These are phyloP conservation scores for Entonaema liquescens DNA, from an alignment of 495 filamentous ascomycete genomes.

Conservation along the genomic window DNA sequence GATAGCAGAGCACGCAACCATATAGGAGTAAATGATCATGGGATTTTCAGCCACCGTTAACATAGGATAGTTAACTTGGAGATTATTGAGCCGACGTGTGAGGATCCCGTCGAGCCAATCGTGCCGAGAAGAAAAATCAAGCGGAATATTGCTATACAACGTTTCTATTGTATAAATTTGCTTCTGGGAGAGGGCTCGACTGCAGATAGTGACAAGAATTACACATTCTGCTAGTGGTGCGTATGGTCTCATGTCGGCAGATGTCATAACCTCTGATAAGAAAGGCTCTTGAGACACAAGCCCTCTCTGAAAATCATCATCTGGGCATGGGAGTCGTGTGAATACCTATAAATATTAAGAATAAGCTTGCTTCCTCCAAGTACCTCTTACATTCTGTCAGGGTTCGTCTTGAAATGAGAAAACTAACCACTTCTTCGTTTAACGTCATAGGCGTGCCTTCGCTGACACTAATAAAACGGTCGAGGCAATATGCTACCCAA, in stretches of 20 bases:
- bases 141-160: slow-evolving; percentile 36
- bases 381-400: slow-evolving; percentile 18
- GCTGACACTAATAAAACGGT: slow-evolving; percentile 60
- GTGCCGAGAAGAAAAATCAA: slow-evolving; percentile 58
- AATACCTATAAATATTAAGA: slow-evolving; percentile 42
- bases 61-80: slow-evolving; percentile 47
- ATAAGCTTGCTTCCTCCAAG: neutral
- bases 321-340: slow-evolving; percentile 58
- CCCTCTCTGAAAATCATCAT: slow-evolving; percentile 61
- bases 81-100: slow-evolving; percentile 47
- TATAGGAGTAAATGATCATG: slow-evolving; percentile 54
- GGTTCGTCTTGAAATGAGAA: neutral
- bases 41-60: slow-evolving; percentile 53
- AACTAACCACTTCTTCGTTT: slow-evolving; percentile 59
- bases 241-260: slow-evolving; percentile 44
- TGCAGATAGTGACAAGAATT: slow-evolving; percentile 58
- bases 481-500: slow-evolving; percentile 66
- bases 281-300: slow-evolving; percentile 54
- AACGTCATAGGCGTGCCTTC: slow-evolving; percentile 59
- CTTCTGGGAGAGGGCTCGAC: slow-evolving; percentile 56
- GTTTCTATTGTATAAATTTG: slow-evolving; percentile 46
- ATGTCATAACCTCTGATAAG: slow-evolving; percentile 55
- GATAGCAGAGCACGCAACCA: slow-evolving; percentile 56
- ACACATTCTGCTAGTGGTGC: slow-evolving; percentile 60
- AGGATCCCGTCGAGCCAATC: slow-evolving; percentile 60